phyloP scores from a whole-genome alignment of 1,284 basidiomycete genomes.

The Gymnopus androsaceus region DNA sequence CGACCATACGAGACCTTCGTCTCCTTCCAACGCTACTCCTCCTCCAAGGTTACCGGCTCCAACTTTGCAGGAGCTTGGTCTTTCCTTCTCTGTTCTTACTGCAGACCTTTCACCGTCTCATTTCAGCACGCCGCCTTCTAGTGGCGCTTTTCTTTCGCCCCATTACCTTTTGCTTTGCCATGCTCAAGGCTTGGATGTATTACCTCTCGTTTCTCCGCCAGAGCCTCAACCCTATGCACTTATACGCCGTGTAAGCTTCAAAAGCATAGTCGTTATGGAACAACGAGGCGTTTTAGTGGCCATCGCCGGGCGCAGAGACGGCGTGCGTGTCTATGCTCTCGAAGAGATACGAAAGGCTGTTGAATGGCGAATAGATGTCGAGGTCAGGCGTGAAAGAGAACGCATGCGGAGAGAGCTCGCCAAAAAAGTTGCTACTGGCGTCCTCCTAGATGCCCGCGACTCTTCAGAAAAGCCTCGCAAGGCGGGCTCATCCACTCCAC shows the following conservation, averaged over 20 bases:
- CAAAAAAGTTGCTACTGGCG: conserved; percentile 46
- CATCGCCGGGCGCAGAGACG: conserved; percentile 79
- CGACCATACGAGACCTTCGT: conserved; percentile 23
- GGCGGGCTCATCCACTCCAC: conserved; percentile 48
- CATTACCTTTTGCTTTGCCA: conserved; percentile 83
- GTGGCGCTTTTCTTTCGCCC: conserved; percentile 74
- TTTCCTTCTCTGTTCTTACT: conserved; percentile 67
- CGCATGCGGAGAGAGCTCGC: conserved; percentile 63
- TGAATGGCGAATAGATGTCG: conserved; percentile 83
- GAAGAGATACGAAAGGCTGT: conserved; percentile 81
- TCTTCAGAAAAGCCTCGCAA: conserved; percentile 48
- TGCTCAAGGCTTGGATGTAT: conserved; percentile 77
- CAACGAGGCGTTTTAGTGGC: conserved; percentile 82
- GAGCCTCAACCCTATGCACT: conserved; percentile 75
- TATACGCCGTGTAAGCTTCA: conserved; percentile 76
- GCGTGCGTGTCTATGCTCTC: conserved; percentile 80
- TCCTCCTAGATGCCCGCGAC: conserved; percentile 37
- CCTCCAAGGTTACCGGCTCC: conserved; percentile 72
- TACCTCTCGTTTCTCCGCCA: conserved; percentile 72
- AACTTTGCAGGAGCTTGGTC: conserved; percentile 71
- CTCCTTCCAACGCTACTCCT: conserved; percentile 50
- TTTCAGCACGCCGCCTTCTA: conserved; percentile 72
- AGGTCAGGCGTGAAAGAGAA: conserved; percentile 71
- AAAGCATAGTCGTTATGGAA: conserved; percentile 85
- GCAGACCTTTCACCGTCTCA: conserved; percentile 69